These are phyloP conservation scores for Ceratobasidium papillatum DNA, from an alignment of 1,284 basidiomycete species.

Conservation along the genomic window DNA sequence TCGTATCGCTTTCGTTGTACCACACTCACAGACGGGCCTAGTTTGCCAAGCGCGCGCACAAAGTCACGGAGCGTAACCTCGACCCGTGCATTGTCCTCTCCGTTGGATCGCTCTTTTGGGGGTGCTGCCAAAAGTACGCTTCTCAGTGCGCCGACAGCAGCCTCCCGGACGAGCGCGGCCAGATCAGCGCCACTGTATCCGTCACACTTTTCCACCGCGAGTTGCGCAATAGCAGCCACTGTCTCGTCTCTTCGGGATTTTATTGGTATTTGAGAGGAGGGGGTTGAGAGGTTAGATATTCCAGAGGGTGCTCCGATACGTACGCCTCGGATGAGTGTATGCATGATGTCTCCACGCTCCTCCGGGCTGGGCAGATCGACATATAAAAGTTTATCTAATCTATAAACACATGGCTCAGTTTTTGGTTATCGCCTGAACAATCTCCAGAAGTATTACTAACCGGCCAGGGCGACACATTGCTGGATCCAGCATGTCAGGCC, in stretches of 20 bases:
- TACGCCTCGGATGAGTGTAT: conserved; percentile 72
- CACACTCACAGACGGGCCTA: conserved; percentile 84
- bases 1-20: conserved; percentile 87
- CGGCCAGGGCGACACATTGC: conserved; percentile 98
- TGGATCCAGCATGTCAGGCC: conserved; percentile 99
- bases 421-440: not conserved
- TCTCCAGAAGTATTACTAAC: not conserved
- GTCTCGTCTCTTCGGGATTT: conserved; percentile 54
- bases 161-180: conserved; percentile 86
- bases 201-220: conserved; percentile 67
- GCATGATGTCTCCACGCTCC: conserved; percentile 88
- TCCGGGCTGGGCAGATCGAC: conserved; percentile 84
- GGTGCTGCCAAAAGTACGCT: conserved; percentile 35
- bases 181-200: conserved; percentile 93
- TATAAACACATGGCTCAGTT: not conserved
- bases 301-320: conserved; percentile 63
- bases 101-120: not conserved
- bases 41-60: conserved; percentile 76
- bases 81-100: conserved; percentile 52
- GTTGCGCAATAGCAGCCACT: conserved; percentile 51
- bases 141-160: conserved; percentile 81
- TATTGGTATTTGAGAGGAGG: not conserved
- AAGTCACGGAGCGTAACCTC: conserved; percentile 71
- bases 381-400: conserved; percentile 93
- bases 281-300: not conserved